Base-by-base conservation (phyloP, 2,329 filamentous ascomycete genomes). In the Zopfia rhizophila region DNA sequence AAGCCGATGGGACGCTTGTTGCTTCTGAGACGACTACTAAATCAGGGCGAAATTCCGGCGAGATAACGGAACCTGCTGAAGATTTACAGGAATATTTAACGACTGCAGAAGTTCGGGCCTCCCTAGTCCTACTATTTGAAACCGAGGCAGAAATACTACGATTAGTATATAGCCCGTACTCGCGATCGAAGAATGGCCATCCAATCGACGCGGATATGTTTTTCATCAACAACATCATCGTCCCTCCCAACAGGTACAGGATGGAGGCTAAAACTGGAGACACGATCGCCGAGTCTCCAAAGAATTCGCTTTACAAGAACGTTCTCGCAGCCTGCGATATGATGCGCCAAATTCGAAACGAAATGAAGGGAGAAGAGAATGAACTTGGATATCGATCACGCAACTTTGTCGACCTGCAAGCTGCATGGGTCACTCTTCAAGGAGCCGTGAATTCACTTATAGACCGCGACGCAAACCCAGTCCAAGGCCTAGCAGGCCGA, bases 381-480 rank as follows among this genome's bases (percentile, higher is more conserved):
- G 63, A 68, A 36, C 41, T 47, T 8, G 67, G 67, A 14, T 69
- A 66, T 48, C 55, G 82, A 47, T 77, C 75, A 45, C 80, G 87
- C 49, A 85, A 86, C 50, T 90, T 92, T 53, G 82, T 82, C 42
- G 87, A 93, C 58, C 81, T 97, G 38, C 88, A 95, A 56, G 88
- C 89, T 57, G 86, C 89, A 3, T 95, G 90, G 78, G 85, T 91
- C 17, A 83, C 87, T 37, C 81, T 99, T 10, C 94, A 99, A 72
- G 91, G 96, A 61, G 79, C 84, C 18, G 90, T 97, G 51, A 99
- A 99, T 68, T 86, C 89, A n/a, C 77, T 99, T 40, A 91, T 97
- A 56, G 94, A 99, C 71, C 85, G 88, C 54, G 89, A 92, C 63
- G 87, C 92, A 53, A 96, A 94, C 62, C 90, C 91, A 2, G 80